Conservation (phyloP, 768 basidiomycete species). For the Pisolithus tinctorius region DNA sequence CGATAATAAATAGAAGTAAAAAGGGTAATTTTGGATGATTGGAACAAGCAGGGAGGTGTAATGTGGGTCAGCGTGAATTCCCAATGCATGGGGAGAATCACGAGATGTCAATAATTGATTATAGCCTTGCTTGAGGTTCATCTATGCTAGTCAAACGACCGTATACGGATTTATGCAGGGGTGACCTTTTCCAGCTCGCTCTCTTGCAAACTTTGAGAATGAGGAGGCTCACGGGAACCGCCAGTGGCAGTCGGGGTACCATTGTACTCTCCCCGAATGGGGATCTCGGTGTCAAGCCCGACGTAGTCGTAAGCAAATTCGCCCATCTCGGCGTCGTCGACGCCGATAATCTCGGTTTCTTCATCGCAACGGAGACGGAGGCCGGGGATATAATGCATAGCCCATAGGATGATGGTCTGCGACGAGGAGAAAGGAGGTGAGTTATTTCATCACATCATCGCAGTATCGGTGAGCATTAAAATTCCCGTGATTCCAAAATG, state of each 20-base stretch:
- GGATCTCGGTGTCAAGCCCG: constrained; percentile 53
- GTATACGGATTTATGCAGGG: background rate
- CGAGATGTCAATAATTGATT: background rate
- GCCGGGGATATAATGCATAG: constrained; percentile 84
- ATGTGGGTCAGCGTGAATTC: background rate
- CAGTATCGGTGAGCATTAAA: too few relatives aligned
- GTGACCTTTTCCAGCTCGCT: constrained; percentile 22
- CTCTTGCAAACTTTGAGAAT: constrained; percentile 21
- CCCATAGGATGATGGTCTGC: constrained; percentile 76
- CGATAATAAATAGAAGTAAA: background rate
- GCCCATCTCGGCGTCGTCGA: constrained; percentile 87
- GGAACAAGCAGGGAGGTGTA: background rate
- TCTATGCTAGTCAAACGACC: background rate
- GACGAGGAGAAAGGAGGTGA: background rate
- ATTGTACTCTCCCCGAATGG: constrained; percentile 26
- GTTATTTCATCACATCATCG: background rate
- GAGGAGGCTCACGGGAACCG: constrained; percentile 32
- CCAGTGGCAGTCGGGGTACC: constrained; percentile 15
- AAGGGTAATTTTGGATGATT: background rate
- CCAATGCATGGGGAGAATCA: background rate
- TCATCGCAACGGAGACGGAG: constrained; percentile 62
- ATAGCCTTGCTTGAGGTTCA: background rate
- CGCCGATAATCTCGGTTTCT: constrained; percentile 71
- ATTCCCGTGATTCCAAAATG: too few relatives aligned
- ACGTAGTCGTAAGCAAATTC: constrained; percentile 89